Conservation (phyloP, 2,329 filamentous ascomycete species). For the Exophiala dermatitidis region DNA sequence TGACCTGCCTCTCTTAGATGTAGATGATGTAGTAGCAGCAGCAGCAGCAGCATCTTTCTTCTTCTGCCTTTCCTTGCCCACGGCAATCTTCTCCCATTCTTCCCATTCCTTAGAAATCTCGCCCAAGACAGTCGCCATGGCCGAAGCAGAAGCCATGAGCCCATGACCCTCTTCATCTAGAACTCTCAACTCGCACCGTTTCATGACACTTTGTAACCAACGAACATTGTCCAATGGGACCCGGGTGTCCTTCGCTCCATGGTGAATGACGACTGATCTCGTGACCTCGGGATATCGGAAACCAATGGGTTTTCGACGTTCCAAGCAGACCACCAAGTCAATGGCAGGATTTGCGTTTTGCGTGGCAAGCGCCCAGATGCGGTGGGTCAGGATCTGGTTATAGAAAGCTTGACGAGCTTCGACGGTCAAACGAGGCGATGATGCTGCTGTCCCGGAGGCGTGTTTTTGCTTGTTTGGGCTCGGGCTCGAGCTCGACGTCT, state of each 20-base stretch:
- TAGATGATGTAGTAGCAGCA: neutral
- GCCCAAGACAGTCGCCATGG: conserved; percentile 91
- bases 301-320: conserved; percentile 82
- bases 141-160: conserved; percentile 84
- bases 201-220: conserved; percentile 93
- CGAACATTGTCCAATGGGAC: conserved; percentile 92
- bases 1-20: conserved; percentile 5
- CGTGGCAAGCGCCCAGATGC: conserved; percentile 90
- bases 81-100: conserved; percentile 62
- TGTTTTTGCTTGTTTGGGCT: conserved; percentile 9
- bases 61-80: conserved; percentile 38
- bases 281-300: conserved; percentile 97
- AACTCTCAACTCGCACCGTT: conserved; percentile 81
- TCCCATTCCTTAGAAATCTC: conserved; percentile 95
- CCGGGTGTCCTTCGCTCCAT: conserved; percentile 80
- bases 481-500: conserved; percentile 7
- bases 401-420: conserved; percentile 43
- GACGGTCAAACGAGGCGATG: conserved; percentile 17
- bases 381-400: conserved; percentile 77
- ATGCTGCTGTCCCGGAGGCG: neutral
- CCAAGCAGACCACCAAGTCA: conserved; percentile 84
- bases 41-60: conserved; percentile 6
- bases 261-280: conserved; percentile 83
- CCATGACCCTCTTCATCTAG: conserved; percentile 90
- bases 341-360: conserved; percentile 88